Conservation (phyloP, 495 filamentous ascomycete genomes). For the Penicillium canariense region DNA sequence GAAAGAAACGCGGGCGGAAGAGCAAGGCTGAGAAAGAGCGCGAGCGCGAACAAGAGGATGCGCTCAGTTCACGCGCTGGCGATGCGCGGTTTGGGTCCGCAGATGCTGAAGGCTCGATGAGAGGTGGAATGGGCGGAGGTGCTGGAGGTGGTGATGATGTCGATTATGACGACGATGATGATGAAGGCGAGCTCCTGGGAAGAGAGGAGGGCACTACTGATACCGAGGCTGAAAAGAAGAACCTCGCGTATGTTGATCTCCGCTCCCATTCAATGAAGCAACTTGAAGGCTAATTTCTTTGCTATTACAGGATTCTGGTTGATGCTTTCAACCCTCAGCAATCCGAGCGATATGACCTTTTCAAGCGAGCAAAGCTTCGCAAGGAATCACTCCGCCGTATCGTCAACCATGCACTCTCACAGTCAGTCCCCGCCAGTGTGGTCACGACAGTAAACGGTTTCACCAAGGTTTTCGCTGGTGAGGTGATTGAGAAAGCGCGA, state of each 20-base stretch:
- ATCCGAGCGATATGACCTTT: constrained; percentile 69
- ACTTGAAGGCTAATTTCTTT: constrained; percentile 4
- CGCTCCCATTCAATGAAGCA: background rate
- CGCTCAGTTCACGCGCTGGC: constrained; percentile 46
- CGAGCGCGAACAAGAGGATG: constrained; percentile 48
- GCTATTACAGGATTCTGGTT: constrained; percentile 56
- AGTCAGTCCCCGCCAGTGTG: constrained; percentile 76
- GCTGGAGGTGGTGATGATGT: constrained; percentile 57
- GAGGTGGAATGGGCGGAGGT: constrained; percentile 42
- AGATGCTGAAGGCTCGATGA: constrained; percentile 44
- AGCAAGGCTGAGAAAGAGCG: constrained; percentile 55
- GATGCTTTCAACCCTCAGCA: constrained; percentile 66
- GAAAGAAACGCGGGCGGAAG: constrained; percentile 65
- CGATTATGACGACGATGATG: constrained; percentile 65
- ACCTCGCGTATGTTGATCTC: constrained; percentile 51
- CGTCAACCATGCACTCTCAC: constrained; percentile 83
- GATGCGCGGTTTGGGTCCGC: constrained; percentile 46
- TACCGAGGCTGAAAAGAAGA: constrained; percentile 68
- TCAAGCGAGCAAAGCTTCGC: constrained; percentile 66
- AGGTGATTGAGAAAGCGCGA: constrained; percentile 76
- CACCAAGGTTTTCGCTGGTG: constrained; percentile 80
- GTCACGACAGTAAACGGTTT: constrained; percentile 77
- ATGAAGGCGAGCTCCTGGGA: constrained; percentile 61
- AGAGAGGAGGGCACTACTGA: constrained; percentile 59
- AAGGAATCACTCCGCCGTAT: constrained; percentile 64